These are phyloP conservation scores for Aaosphaeria arxii DNA, from an alignment of 2,329 filamentous ascomycete genomes.

Conservation along the genomic window DNA sequence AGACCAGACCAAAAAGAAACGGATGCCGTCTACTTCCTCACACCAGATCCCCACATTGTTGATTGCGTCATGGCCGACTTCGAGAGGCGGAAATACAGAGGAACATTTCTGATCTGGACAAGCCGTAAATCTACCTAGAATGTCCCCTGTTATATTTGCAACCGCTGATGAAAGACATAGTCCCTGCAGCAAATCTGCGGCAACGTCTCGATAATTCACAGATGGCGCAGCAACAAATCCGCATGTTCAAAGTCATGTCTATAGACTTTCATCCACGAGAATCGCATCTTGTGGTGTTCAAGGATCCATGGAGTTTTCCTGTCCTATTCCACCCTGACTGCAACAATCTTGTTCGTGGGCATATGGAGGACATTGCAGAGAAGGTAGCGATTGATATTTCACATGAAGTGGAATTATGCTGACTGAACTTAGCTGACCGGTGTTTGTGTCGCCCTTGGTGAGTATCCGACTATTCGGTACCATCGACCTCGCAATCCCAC, in stretches of 20 bases:
- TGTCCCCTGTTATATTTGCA: not conserved
- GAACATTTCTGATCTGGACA: conserved; percentile 82
- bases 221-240: conserved; percentile 69
- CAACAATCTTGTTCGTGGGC: conserved; percentile 75
- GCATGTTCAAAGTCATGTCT: conserved; percentile 77
- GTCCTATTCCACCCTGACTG: conserved; percentile 87
- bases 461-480: conserved; percentile 91
- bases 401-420: not conserved
- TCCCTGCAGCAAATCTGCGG: conserved; percentile 68
- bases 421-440: conserved; percentile 64
- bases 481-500: conserved; percentile 71
- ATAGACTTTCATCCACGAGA: conserved; percentile 90
- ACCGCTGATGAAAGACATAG: conserved; percentile 32
- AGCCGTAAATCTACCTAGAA: conserved; percentile 43
- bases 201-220: conserved; percentile 72
- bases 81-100: conserved; percentile 76
- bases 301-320: conserved; percentile 94
- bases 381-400: conserved; percentile 57
- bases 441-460: conserved; percentile 86
- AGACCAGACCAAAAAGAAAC: conserved; percentile 81
- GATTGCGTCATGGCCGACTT: conserved; percentile 94
- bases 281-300: conserved; percentile 85
- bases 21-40: conserved; percentile 91
- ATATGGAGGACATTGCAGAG: conserved; percentile 82
- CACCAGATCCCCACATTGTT: conserved; percentile 81